Evolutionary conservation across 106 monocot genomes (phyloP).

Genomic region (Platanthera zijinensis): DNA sequence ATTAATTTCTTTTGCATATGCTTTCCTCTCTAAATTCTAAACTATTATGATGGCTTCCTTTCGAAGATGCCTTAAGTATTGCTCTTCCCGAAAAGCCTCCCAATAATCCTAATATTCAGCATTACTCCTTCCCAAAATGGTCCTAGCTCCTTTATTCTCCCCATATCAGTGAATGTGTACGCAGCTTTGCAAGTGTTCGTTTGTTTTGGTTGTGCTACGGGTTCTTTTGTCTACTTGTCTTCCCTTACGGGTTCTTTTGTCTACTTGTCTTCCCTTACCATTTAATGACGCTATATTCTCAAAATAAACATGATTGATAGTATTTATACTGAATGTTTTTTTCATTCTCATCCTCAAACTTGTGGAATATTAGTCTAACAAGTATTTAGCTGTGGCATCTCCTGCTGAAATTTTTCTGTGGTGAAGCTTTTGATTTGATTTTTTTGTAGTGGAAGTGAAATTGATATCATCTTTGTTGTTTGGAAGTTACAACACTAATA

Average conservation of each 20-base stretch:
- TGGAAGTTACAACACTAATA: neutral
- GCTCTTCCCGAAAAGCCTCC: too few species aligned
- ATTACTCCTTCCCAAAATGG: too few species aligned
- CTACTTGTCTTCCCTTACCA: neutral
- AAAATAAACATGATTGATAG: neutral
- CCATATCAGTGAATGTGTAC: too few species aligned
- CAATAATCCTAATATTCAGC: too few species aligned
- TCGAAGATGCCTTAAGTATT: too few species aligned
- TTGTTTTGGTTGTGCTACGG: neutral
- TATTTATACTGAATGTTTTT: neutral
- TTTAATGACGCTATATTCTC: neutral
- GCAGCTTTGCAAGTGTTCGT: neutral
- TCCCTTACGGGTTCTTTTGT: neutral
- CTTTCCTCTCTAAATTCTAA: too few species aligned
- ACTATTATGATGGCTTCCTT: too few species aligned
- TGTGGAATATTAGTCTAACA: neutral
- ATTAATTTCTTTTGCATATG: too few species aligned
- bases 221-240: neutral
- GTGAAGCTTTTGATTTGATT: neutral
- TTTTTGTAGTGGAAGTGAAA: neutral
- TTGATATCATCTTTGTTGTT: neutral
- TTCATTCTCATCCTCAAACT: neutral
- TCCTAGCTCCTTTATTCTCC: too few species aligned
- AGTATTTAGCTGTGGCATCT: neutral
- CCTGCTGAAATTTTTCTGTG: neutral